Percentiles rank a stretch among this genome's conserved stretches.
Conservation (phyloP, 176 grass and related monocot genomes). For the Carex parvula region DNA sequence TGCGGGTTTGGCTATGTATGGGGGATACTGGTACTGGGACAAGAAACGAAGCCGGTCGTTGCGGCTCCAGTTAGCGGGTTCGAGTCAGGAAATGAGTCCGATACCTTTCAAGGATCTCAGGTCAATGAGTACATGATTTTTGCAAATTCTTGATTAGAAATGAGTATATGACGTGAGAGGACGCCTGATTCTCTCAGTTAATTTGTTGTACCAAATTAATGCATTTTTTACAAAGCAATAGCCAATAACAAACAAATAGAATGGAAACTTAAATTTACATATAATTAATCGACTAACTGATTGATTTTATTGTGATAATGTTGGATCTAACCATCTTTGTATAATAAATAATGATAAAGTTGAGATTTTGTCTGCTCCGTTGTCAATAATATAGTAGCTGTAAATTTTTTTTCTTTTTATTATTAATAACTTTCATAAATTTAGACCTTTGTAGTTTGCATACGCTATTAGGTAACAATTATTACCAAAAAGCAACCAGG, state of each 20-base stretch:
- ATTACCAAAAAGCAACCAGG: neutral
- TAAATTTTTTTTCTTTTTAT: neutral
- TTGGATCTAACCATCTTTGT: neutral
- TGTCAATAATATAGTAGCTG: neutral
- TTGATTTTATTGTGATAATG: neutral
- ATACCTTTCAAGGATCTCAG: slow-evolving; percentile 51
- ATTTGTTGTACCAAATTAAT: neutral
- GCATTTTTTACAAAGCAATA: neutral
- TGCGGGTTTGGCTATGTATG: slow-evolving; percentile 25
- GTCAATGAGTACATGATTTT: slow-evolving; percentile 34
- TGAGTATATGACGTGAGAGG: neutral
- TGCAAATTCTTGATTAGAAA: neutral
- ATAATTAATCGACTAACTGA: neutral
- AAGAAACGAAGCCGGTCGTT: slow-evolving; percentile 8
- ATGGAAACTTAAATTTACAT: neutral
- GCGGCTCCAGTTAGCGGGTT: slow-evolving; percentile 19
- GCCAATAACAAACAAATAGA: neutral
- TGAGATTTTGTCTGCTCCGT: neutral
- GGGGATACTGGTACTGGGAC: slow-evolving; percentile 19
- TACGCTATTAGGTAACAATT: neutral
- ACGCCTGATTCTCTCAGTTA: neutral
- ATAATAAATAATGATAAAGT: neutral
- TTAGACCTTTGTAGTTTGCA: neutral
- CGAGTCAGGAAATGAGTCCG: slow-evolving; percentile 49
- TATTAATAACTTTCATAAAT: neutral